Percentiles rank a stretch among this genome's conserved stretches.
Evolutionary conservation across 495 filamentous ascomycete species (phyloP).

Genomic region (Hyphodiscus hymeniophilus): DNA sequence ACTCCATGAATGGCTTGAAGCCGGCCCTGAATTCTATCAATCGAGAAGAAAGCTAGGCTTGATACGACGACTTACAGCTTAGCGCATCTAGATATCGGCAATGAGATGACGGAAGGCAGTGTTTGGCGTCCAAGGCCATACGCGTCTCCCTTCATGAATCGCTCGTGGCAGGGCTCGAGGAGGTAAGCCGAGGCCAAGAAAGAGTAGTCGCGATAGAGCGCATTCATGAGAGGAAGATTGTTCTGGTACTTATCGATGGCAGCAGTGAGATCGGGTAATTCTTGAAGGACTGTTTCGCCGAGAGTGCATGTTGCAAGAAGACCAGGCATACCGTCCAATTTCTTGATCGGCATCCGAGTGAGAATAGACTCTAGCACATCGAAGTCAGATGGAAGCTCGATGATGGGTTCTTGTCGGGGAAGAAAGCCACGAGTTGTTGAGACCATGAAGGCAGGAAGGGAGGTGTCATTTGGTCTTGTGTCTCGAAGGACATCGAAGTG

Average conservation of each 20-base stretch:
- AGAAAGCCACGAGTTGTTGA: slow-evolving; percentile 78
- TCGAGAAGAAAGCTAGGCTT: too few relatives aligned
- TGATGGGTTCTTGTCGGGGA: slow-evolving; percentile 53
- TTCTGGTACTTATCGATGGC: slow-evolving; percentile 59
- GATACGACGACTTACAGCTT: slow-evolving; percentile 72
- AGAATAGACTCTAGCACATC: slow-evolving; percentile 58
- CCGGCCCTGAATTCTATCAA: slow-evolving; percentile 35
- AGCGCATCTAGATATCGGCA: slow-evolving; percentile 70
- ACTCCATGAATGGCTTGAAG: slow-evolving; percentile 90
- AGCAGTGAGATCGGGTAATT: slow-evolving; percentile 66
- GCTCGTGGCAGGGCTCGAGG: slow-evolving; percentile 87
- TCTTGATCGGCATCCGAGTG: slow-evolving; percentile 67
- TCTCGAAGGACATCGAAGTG: slow-evolving; percentile 46
- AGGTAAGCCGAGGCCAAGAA: slow-evolving; percentile 84
- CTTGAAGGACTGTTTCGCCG: slow-evolving; percentile 55
- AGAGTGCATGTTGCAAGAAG: slow-evolving; percentile 65
- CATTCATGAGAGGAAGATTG: slow-evolving; percentile 69
- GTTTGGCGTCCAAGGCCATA: slow-evolving; percentile 70
- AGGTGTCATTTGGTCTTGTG: slow-evolving; percentile 47
- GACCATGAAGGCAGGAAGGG: slow-evolving; percentile 78
- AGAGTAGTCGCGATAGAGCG: slow-evolving; percentile 81
- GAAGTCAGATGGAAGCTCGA: slow-evolving; percentile 60
- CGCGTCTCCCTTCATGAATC: slow-evolving; percentile 52
- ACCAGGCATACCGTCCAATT: slow-evolving; percentile 56
- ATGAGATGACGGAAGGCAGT: slow-evolving; percentile 59